Evolutionary conservation across 2,329 filamentous ascomycete genomes (phyloP).

Genomic region (Venturia oleaginea): DNA sequence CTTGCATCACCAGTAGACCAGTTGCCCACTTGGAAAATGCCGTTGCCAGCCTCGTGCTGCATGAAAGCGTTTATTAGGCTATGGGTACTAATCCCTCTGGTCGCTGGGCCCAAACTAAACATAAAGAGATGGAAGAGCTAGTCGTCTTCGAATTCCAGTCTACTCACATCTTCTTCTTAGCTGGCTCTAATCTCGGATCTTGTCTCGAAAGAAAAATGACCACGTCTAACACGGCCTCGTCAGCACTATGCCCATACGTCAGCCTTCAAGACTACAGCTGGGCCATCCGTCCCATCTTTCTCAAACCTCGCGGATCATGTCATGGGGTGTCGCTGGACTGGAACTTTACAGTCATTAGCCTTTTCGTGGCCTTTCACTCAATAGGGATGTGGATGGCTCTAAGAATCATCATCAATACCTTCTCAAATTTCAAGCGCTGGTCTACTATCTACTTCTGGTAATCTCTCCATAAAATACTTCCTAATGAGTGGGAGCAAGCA

Average conservation of each 20-base stretch:
- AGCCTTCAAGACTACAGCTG: neutral
- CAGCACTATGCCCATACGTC: neutral
- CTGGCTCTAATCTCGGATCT: neutral
- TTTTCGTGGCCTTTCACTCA: neutral
- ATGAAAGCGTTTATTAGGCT: neutral
- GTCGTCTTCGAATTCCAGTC: neutral
- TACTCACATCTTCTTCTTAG: neutral
- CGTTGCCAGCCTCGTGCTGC: neutral
- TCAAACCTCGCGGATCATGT: neutral
- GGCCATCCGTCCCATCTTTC: neutral
- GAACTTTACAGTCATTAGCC: neutral
- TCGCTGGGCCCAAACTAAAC: neutral
- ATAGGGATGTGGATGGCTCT: neutral
- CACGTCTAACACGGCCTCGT: neutral
- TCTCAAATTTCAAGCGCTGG: neutral
- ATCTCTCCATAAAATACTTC: too few species aligned
- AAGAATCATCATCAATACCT: neutral
- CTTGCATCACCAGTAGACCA: neutral
- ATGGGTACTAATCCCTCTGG: too few species aligned
- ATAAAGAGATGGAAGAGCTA: neutral
- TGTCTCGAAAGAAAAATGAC: neutral
- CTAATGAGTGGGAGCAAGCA: too few species aligned
- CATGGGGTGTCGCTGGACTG: neutral
- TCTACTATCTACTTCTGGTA: slow-evolving; percentile 5
- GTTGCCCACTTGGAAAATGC: neutral